These are phyloP conservation scores for Metschnikowia lachancei DNA, from an alignment of 805 yeast species.

Conservation along the genomic window DNA sequence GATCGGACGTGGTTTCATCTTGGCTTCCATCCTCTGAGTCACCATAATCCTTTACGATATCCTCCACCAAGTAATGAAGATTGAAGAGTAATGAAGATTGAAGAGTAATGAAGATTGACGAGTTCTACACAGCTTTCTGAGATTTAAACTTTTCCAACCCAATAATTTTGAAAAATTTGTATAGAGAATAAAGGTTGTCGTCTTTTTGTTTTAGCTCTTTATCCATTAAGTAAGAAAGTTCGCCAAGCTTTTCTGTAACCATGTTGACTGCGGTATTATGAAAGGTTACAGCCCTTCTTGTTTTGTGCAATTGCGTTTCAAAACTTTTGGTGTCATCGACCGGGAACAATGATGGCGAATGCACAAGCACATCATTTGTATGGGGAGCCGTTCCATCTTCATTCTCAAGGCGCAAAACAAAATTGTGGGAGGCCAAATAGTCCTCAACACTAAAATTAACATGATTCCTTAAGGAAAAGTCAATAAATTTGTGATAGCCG, in stretches of 20 bases:
- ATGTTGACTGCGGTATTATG: constrained; percentile 34
- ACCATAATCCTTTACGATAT: constrained; percentile 20
- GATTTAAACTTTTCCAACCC: constrained; percentile 28
- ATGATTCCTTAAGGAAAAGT: constrained; percentile 25
- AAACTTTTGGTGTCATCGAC: constrained; percentile 28
- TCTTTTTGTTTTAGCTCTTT: constrained; percentile 39
- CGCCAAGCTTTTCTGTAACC: constrained; percentile 39
- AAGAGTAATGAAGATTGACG: constrained; percentile 34
- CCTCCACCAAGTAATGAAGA: constrained; percentile 33
- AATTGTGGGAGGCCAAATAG: constrained; percentile 30
- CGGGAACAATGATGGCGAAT: constrained; percentile 6
- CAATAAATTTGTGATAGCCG: constrained; percentile 25
- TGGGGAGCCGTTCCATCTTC: constrained; percentile 8
- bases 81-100: constrained; percentile 33
- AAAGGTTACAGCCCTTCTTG: constrained; percentile 34
- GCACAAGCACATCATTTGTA: constrained; percentile 1
- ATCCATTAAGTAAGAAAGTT: constrained; percentile 37
- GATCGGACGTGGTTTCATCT: constrained; percentile 10
- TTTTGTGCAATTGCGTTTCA: constrained; percentile 37
- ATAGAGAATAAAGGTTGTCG: constrained; percentile 28
- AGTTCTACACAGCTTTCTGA: constrained; percentile 28
- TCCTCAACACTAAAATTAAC: constrained; percentile 28
- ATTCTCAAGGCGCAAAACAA: constrained; percentile 24
- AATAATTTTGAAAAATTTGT: constrained; percentile 25
- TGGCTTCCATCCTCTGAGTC: constrained; percentile 9